Evolutionary conservation across 2,329 filamentous ascomycete species (phyloP).

Genomic region (Xylariales sp.): DNA sequence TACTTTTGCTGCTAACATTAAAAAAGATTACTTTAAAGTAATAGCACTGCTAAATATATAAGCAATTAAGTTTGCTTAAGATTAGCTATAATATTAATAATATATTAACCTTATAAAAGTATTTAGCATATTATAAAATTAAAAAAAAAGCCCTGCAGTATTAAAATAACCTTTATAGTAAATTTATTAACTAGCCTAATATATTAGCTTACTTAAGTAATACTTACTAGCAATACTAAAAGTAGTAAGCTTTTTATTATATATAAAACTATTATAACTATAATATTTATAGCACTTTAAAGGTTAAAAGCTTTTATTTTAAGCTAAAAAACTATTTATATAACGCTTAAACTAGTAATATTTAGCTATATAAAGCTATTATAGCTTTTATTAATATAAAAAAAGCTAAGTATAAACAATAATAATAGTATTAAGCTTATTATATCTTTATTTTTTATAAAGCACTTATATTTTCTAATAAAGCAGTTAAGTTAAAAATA

Average conservation of each 20-base stretch:
- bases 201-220: slow-evolving; percentile 18
- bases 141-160: slow-evolving; percentile 4
- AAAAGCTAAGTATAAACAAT: neutral
- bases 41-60: no score
- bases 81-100: slow-evolving; percentile 26
- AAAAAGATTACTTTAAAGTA: no score
- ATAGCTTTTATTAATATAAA: neutral
- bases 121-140: slow-evolving; percentile 1
- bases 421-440: neutral
- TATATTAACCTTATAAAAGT: slow-evolving; percentile 18
- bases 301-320: slow-evolving; percentile 5
- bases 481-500: neutral
- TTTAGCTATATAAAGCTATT: slow-evolving; percentile 21
- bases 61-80: no score
- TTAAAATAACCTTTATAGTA: slow-evolving; percentile 11
- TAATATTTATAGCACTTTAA: slow-evolving; percentile 12
- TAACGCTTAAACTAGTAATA: slow-evolving; percentile 4
- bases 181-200: slow-evolving; percentile 11
- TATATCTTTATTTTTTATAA: neutral
- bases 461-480: neutral
- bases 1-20: no score
- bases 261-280: slow-evolving; percentile 16
- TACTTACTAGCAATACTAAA: slow-evolving; percentile 2
- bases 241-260: slow-evolving; percentile 13
- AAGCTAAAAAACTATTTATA: slow-evolving; percentile 19